Conservation (phyloP, 192 early-diverging fungal genomes). For the Coemansia sp. region DNA sequence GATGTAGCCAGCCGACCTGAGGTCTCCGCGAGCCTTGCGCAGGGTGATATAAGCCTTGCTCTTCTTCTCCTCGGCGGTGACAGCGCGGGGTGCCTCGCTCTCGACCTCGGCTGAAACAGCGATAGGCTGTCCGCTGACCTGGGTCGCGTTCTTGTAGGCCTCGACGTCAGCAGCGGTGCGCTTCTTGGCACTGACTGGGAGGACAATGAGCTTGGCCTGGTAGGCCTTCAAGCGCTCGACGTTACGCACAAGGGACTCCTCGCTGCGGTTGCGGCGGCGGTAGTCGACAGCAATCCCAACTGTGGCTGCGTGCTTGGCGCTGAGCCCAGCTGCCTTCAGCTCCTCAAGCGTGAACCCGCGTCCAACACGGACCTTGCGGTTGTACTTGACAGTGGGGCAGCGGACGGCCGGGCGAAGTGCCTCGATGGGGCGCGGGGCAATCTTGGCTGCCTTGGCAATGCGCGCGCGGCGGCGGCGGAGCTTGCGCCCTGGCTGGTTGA, state of each 20-base stretch:
- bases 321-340: slow-evolving; percentile 93
- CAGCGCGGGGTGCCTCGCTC: slow-evolving; percentile 53
- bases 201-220: slow-evolving; percentile 92
- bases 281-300: slow-evolving; percentile 97
- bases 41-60: slow-evolving; percentile 47
- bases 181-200: slow-evolving; percentile 92
- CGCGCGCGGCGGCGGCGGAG: slow-evolving; percentile 83
- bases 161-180: slow-evolving; percentile 57
- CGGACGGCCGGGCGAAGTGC: slow-evolving; percentile 94
- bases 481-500: slow-evolving; percentile 85
- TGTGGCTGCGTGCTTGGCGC: slow-evolving; percentile 88
- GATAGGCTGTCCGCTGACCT: slow-evolving; percentile 43
- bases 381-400: slow-evolving; percentile 97
- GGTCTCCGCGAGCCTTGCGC: slow-evolving; percentile 48
- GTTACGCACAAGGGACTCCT: slow-evolving; percentile 91
- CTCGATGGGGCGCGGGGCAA: slow-evolving; percentile 96
- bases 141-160: slow-evolving; percentile 51
- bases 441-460: slow-evolving; percentile 90
- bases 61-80: slow-evolving; percentile 60
- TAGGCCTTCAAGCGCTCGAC: slow-evolving; percentile 93
- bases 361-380: slow-evolving; percentile 93
- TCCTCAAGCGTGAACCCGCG: slow-evolving; percentile 98
- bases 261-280: slow-evolving; percentile 93
- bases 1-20: slow-evolving; percentile 64
- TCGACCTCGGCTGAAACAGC: slow-evolving; percentile 23